These are phyloP conservation scores for Begonia fuchsioides DNA, from an alignment of 306 rosid species.

Conservation along the genomic window DNA sequence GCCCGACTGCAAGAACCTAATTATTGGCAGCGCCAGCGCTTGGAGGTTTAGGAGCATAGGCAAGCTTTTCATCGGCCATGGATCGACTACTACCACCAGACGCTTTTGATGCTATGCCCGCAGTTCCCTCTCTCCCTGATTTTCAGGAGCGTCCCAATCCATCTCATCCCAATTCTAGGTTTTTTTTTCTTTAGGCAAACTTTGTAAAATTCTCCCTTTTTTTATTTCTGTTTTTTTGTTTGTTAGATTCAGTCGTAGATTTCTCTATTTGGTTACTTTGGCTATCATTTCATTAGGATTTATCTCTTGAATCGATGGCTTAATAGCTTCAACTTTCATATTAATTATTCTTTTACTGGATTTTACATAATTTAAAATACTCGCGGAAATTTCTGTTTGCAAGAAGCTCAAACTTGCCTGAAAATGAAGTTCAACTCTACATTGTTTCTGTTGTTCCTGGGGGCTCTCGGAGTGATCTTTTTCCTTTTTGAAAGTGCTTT, in stretches of 20 bases:
- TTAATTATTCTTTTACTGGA: neutral
- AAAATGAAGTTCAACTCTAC: too few species aligned
- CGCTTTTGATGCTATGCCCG: constrained; percentile 1
- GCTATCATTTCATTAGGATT: neutral
- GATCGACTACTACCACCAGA: constrained; percentile 14
- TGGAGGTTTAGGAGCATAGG: too few species aligned
- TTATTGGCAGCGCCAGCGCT: too few species aligned
- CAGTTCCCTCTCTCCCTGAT: constrained; percentile 2
- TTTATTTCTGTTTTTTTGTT: neutral
- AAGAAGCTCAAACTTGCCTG: too few species aligned
- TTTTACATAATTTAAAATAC: neutral
- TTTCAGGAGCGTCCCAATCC: constrained; percentile 8
- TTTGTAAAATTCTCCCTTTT: neutral
- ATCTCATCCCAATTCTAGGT: constrained; percentile 26
- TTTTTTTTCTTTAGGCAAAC: neutral
- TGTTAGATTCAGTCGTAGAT: neutral
- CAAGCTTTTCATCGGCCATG: neutral
- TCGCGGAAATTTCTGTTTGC: too few species aligned
- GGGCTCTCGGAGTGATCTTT: neutral
- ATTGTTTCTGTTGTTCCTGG: too few species aligned
- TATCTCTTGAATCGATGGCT: neutral
- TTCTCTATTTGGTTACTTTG: neutral
- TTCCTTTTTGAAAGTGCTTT: neutral
- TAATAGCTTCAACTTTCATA: neutral
- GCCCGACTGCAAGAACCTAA: too few species aligned